A percentile compares a stretch with the other conserved stretches of the same genome.
Evolutionary conservation across 1,284 basidiomycete species (phyloP).

Genomic region (Ceratobasidium sp.): DNA sequence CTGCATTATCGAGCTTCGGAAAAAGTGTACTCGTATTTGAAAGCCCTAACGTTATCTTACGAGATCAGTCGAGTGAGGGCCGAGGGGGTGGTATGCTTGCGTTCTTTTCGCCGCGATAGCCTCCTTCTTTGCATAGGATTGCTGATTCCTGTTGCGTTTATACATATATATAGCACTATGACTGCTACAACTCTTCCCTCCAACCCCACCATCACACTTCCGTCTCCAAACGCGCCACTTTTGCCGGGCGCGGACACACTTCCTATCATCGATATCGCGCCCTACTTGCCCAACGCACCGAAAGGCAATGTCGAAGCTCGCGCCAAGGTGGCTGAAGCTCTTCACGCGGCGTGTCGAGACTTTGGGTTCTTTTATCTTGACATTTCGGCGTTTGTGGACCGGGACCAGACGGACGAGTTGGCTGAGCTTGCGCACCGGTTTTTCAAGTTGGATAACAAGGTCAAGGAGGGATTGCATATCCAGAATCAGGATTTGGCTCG

Average conservation of each 20-base stretch:
- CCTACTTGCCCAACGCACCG: constrained; percentile 45
- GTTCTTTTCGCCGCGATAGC: constrained; percentile 36
- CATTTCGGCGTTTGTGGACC: constrained; percentile 63
- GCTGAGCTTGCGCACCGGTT: constrained; percentile 70
- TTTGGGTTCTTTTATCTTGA: constrained; percentile 90
- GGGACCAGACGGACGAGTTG: constrained; percentile 69
- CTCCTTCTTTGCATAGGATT: not conserved
- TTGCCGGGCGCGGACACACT: constrained; percentile 42
- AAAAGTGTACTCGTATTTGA: not conserved
- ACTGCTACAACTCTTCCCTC: not conserved
- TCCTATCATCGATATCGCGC: constrained; percentile 50
- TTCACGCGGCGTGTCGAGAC: constrained; percentile 76
- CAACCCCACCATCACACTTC: not conserved
- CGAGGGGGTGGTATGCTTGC: not conserved
- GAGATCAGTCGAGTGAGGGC: not conserved
- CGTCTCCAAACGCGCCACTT: not conserved
- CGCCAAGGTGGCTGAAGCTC: constrained; percentile 60
- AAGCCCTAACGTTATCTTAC: constrained; percentile 26
- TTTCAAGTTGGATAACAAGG: constrained; percentile 70
- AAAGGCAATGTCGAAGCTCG: constrained; percentile 45
- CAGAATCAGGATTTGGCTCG: constrained; percentile 72
- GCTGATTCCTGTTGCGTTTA: not conserved
- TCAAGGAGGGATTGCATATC: constrained; percentile 74
- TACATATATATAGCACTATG: constrained; percentile 2
- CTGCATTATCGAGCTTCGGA: no score